These are phyloP conservation scores for Cucumis melo DNA, from an alignment of 306 rosid species.

Conservation along the genomic window DNA sequence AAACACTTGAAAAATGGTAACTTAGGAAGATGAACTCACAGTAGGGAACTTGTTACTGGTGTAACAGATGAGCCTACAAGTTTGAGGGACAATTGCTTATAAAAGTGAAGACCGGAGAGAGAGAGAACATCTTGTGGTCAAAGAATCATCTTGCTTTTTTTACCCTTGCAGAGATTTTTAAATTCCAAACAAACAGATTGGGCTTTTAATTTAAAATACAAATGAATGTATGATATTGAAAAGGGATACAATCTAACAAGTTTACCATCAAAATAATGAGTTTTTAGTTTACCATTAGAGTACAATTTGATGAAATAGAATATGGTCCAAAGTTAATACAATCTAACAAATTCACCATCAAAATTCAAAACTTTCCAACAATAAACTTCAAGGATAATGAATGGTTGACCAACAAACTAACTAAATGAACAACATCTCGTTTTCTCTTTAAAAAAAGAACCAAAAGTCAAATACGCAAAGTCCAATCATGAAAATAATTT, in stretches of 20 bases:
- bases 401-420: too few relatives aligned
- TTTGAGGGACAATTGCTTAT: constrained; percentile 27
- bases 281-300: too few relatives aligned
- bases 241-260: too few relatives aligned
- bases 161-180: neutral
- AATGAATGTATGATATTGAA: neutral
- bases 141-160: neutral
- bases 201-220: neutral
- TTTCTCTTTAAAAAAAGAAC: too few relatives aligned
- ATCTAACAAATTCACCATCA: too few relatives aligned
- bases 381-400: too few relatives aligned
- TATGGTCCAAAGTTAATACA: too few relatives aligned
- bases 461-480: neutral
- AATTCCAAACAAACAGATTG: neutral
- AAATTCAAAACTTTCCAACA: too few relatives aligned
- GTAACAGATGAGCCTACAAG: constrained; percentile 98
- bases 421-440: too few relatives aligned
- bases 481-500: neutral
- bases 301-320: too few relatives aligned
- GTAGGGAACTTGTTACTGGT: constrained; percentile 97
- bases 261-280: too few relatives aligned
- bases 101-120: neutral
- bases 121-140: neutral
- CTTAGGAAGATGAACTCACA: constrained; percentile 25
- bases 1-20: neutral